Base-by-base conservation (phyloP, 2,329 filamentous ascomycete species). In the Fusarium circinatum region DNA sequence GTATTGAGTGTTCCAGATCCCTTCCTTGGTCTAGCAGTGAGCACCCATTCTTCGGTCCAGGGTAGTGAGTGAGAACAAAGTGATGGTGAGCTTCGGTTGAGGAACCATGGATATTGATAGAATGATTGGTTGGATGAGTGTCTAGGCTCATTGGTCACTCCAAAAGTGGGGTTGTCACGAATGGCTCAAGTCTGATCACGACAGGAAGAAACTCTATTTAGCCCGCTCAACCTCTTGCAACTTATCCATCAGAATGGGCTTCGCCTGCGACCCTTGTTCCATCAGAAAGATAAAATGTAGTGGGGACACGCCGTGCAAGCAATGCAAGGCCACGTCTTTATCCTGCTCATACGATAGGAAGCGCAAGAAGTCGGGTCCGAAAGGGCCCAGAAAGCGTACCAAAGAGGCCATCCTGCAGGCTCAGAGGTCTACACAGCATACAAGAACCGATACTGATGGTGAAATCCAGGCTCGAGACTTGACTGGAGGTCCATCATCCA, bases 341-440 rank as follows among this genome's bases (percentile, higher is more conserved):
- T 41, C 67, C 5, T 71, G 68, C 28, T 71, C 68, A 15, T 70
- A 66, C n/a, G 45, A 55, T 9, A 59, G 68, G 22, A 62, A 67
- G 47, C 68, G 68, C 14, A 71, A 71, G 45, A 71, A 71, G 28
- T 66, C 67, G 2, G 68, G 68, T 0, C 68, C 68, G 1, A 71
- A 71, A 18, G 68, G 68, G 30, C 68, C 68, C 3, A 56, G 68
- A 17, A 71, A 71, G 26, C 67, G 56, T 12, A 71, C 68, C 17
- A 71, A 71, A 14, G 68, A 71, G 18, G 68, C 51, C 15, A 71
- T 71, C 41, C 30, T 57, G 17, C 39, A 71, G 30, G 48, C 36
- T 47, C 65, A 68, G 17, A 48, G 49, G 22, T 61, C 62, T 17
- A 36, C 52, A 28, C 28, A 30, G 39, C 51, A 34, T 13, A 28